Percentiles rank a stretch among this genome's conserved stretches.
These are phyloP conservation scores for Trypanosoma melophagium DNA, from an alignment of 208 protist species.

Conservation along the genomic window DNA sequence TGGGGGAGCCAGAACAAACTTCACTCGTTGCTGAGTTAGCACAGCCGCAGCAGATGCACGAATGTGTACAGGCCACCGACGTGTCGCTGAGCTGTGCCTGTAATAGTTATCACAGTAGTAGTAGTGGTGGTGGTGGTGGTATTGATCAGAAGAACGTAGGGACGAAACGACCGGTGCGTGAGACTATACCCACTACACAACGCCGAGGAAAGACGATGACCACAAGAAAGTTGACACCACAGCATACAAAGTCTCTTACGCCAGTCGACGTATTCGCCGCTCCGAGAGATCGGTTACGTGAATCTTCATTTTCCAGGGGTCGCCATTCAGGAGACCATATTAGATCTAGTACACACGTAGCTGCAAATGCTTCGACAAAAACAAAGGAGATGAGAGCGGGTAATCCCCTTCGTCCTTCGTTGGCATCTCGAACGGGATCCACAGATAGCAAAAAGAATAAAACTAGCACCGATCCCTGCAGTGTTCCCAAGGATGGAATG, in stretches of 20 bases:
- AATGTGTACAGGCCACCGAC: background rate
- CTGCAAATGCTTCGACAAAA: background rate
- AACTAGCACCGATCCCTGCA: background rate
- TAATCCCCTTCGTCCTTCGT: too few species aligned
- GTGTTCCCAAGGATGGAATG: background rate
- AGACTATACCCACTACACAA: too few species aligned
- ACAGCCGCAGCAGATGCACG: background rate
- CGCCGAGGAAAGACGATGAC: background rate
- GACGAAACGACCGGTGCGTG: too few species aligned
- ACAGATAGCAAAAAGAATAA: background rate
- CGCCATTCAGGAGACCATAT: background rate
- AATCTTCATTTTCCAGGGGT: background rate
- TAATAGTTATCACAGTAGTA: background rate
- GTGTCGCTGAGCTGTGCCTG: background rate
- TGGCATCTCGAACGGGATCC: too few species aligned
- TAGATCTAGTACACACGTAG: background rate
- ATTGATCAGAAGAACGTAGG: background rate
- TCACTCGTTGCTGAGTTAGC: background rate
- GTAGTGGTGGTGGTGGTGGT: background rate
- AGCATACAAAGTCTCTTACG: constrained; percentile 1
- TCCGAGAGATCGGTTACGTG: background rate
- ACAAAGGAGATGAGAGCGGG: too few species aligned
- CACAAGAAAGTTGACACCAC: constrained; percentile 1
- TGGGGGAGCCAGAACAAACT: background rate
- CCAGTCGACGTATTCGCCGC: background rate